Base-by-base conservation (phyloP, 495 filamentous ascomycete species). In the Hypoxylon rickii region DNA sequence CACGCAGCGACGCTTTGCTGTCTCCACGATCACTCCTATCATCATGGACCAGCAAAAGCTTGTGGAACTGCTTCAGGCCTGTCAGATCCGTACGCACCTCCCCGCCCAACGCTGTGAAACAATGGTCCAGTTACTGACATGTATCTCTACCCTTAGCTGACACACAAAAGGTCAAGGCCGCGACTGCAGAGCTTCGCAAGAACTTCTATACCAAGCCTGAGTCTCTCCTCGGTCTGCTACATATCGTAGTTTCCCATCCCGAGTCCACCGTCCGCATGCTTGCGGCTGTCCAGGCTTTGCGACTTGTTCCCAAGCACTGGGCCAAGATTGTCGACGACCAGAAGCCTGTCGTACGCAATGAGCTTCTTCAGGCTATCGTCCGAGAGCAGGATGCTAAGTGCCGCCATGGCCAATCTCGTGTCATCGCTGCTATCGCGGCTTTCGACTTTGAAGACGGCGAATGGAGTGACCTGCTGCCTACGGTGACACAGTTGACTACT, bases 231-330 rank as follows among this genome's bases (percentile, higher is more conserved):
- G 79, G 88, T 63, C 86, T 98, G 24, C 79, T 97, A 42, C 90
- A 96, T 67, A 82, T 96, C 60, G 80, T 95, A 48, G 86, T 86
- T 21, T 85, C 84, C 33, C 86, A 96, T 67, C 75, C 85, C 33
- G 80, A 87, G 54, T 59, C 81, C 5, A 81, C 87, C 55, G 76
- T 97, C 11, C 86, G 90, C 47, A 95, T 97, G 74, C 79, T 93
- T 47, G 90, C 95, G 24, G 89, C 94, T 39, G 89, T 97, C 41
- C 90, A 97, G 75, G 86, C 88, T 15, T 79, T 89, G 21, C 82
- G 86, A 50, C 78, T 95, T 21, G 89, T 96, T 15, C 72, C 81
- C 55, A 96, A 91, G 79, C 92, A 96, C 73, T 98, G 94, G 94
- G 78, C 76, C 37, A 84, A 90, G 69, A 72, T 77, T 26, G 22